Evolutionary conservation across 2,329 filamentous ascomycete species (phyloP).

Genomic region (Penicillium italicum): DNA sequence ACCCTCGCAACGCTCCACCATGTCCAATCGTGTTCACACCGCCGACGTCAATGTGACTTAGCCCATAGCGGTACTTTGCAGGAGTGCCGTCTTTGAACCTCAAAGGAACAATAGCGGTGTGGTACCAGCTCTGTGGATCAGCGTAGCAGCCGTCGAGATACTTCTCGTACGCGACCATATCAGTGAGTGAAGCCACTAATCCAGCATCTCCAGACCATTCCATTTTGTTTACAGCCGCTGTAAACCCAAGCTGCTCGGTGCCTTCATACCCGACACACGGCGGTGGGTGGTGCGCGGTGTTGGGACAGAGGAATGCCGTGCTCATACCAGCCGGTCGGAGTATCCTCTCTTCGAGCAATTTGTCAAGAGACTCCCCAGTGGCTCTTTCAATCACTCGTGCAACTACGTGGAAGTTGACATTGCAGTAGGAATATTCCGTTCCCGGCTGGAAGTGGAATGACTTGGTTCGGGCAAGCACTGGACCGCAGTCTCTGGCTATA

Average conservation of each 20-base stretch:
- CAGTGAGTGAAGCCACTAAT: constrained; percentile 43
- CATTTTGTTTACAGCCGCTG: constrained; percentile 40
- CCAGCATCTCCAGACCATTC: constrained; percentile 49
- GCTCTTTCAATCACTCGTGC: constrained; percentile 40
- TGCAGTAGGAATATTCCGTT: constrained; percentile 45
- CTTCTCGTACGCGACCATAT: constrained; percentile 48
- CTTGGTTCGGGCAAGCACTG: constrained; percentile 31
- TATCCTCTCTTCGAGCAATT: constrained; percentile 38
- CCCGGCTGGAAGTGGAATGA: constrained; percentile 45
- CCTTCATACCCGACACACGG: constrained; percentile 47
- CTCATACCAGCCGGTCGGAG: constrained; percentile 44
- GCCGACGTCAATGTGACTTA: constrained; percentile 27
- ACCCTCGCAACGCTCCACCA: constrained; percentile 44
- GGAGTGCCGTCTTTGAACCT: constrained; percentile 35
- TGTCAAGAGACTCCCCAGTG: constrained; percentile 33
- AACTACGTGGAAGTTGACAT: constrained; percentile 44
- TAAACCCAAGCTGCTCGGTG: constrained; percentile 36
- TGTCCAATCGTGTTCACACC: constrained; percentile 36
- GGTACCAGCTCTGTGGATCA: constrained; percentile 37
- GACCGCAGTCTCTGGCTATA: constrained; percentile 30
- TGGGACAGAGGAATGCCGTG: constrained; percentile 39
- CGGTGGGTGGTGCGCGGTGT: constrained; percentile 38
- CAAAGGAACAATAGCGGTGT: constrained; percentile 25
- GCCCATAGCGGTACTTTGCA: constrained; percentile 40
- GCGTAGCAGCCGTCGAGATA: constrained; percentile 35